Conservation (phyloP, 176 grass and related monocot species). For the Eragrostis curvula region DNA sequence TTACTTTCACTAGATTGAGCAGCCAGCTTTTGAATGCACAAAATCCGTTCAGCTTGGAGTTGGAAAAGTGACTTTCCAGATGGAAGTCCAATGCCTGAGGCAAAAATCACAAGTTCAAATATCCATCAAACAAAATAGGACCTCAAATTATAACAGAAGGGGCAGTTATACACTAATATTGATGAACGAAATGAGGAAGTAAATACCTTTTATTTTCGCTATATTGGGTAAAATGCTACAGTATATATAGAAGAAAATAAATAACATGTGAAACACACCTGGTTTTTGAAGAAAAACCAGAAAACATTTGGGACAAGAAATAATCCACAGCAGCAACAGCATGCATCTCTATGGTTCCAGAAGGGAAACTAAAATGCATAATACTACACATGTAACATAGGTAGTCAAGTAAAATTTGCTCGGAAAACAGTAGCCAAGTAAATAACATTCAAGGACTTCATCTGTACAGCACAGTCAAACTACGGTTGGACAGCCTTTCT, state of each 20-base stretch:
- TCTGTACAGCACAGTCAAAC: too few species aligned
- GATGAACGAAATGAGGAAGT: neutral
- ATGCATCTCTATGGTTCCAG: slow-evolving; percentile 9
- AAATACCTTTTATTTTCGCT: neutral
- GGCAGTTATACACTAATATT: neutral
- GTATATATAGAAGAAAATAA: slow-evolving; percentile 11
- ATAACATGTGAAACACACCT: neutral
- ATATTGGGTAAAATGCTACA: neutral
- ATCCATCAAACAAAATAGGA: neutral
- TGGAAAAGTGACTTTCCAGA: slow-evolving; percentile 99
- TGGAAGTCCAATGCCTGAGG: slow-evolving; percentile 84
- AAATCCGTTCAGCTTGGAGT: slow-evolving; percentile 93
- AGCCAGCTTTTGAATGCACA: slow-evolving; percentile 90
- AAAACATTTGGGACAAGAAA: slow-evolving; percentile 18
- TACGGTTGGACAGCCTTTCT: too few species aligned
- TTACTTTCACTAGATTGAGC: slow-evolving; percentile 91
- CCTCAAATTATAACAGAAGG: slow-evolving; percentile 4
- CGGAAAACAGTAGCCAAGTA: neutral
- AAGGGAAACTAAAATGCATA: neutral
- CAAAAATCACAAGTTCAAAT: neutral
- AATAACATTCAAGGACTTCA: slow-evolving; percentile 23
- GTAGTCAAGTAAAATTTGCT: neutral
- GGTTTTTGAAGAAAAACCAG: neutral
- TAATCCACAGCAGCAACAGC: neutral
- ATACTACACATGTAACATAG: neutral